phyloP scores from a whole-genome alignment of 1,139 yeast genomes.

The Yarrowia galli region DNA sequence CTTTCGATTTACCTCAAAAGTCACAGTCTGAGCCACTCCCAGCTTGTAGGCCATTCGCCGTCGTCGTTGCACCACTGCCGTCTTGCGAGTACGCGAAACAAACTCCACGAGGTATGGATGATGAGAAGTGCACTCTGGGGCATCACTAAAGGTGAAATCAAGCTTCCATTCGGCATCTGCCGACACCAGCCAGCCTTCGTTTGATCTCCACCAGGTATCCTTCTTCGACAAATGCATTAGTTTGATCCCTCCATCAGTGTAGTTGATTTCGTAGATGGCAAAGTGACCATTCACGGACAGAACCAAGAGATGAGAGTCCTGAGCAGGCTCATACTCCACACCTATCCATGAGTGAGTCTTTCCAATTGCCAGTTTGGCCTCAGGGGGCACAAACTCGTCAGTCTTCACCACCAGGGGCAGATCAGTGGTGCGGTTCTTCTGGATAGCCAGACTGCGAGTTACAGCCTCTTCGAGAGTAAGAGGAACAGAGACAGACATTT shows the following conservation, averaged over 20 bases:
- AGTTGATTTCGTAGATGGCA: constrained; percentile 17
- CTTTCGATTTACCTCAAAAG: neutral
- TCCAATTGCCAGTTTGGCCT: constrained; percentile 12
- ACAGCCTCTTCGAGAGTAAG: constrained; percentile 7
- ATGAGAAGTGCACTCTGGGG: constrained; percentile 10
- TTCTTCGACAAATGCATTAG: constrained; percentile 6
- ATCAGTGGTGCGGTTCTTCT: neutral
- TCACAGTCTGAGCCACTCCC: neutral
- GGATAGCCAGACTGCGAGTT: neutral
- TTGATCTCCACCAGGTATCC: constrained; percentile 18
- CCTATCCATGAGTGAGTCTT: constrained; percentile 22
- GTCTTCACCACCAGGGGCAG: neutral
- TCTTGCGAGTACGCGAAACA: neutral
- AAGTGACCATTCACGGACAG: neutral
- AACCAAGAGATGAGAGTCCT: neutral
- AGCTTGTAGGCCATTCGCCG: neutral
- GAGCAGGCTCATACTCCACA: constrained; percentile 14
- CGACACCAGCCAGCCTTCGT: constrained; percentile 12
- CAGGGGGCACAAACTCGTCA: constrained; percentile 2
- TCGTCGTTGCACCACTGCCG: neutral
- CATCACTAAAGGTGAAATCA: neutral
- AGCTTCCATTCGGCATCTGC: constrained; percentile 17
- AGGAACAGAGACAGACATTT: neutral
- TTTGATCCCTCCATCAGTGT: constrained; percentile 1
- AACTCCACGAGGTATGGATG: constrained; percentile 7